Evolutionary conservation across 2,329 filamentous ascomycete species (phyloP).

Genomic region (Coleophoma cylindrospora): DNA sequence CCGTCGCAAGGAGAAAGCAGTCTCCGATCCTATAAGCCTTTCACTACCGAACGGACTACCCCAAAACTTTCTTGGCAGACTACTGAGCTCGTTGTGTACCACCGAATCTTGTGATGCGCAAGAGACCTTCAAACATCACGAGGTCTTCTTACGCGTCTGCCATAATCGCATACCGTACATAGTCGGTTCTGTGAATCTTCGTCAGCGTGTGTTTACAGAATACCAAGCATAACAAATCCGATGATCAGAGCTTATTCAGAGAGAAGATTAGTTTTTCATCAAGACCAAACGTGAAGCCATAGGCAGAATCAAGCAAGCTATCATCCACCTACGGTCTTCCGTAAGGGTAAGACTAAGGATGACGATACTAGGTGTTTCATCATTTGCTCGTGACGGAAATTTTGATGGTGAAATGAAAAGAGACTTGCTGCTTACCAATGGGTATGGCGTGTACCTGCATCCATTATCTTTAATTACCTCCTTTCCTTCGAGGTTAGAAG

Average conservation of each 20-base stretch:
- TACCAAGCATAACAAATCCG: not conserved
- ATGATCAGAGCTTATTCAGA: constrained; percentile 31
- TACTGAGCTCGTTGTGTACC: too few relatives aligned
- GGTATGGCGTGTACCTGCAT: too few relatives aligned
- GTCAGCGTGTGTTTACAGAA: not conserved
- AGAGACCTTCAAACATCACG: not conserved
- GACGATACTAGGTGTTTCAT: constrained; percentile 88
- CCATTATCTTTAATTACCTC: not conserved
- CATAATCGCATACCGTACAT: not conserved
- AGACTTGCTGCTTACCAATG: not conserved
- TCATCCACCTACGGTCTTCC: constrained; percentile 20
- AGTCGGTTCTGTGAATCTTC: not conserved
- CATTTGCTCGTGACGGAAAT: constrained; percentile 41
- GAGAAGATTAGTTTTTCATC: constrained; percentile 49
- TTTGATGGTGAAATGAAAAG: not conserved
- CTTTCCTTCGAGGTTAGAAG: not conserved
- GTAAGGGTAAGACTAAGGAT: constrained; percentile 84
- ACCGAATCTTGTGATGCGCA: too few relatives aligned
- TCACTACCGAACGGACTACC: too few relatives aligned
- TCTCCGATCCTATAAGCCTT: too few relatives aligned
- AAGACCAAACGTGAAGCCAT: constrained; percentile 30
- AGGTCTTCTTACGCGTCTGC: not conserved
- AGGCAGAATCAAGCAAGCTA: constrained; percentile 23
- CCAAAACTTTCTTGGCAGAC: too few relatives aligned
- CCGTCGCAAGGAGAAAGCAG: too few relatives aligned